Base-by-base conservation (phyloP, 306 rosid species). In the Astragalus membranaceus region DNA sequence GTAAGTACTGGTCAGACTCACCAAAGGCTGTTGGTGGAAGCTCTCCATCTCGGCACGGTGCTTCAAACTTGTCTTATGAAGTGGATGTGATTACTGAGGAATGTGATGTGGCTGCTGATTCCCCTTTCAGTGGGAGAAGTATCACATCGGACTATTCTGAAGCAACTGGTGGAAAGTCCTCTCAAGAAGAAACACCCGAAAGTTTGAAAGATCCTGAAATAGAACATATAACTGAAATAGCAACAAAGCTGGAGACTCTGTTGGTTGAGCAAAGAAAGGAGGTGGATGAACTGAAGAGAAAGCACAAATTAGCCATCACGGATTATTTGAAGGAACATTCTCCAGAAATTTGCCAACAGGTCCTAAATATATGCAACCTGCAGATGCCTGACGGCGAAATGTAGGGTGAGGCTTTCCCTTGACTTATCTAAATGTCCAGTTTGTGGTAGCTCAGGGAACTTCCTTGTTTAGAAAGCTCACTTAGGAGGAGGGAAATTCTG, bases 1-100 rank as follows among this genome's bases (percentile, higher is more conserved):
- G 97, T 39, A 91, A 78, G 81, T 95, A 86, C 63, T 95, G 99
- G 99, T 85, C 83, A 8, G 91, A 91, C 76, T 89, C 99, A 12
- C 99, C 97, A 33, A 95, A 69, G 82, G 86, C 74, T 64, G 30
- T 57, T 26, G 79, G 83, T 64, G 90, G 81, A 69, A 68, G 46
- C 82, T 88, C 96, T 80, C 96, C 89, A 26, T 52, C 36, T 54
- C 78, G 33, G 77, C 67, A 2, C 39, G 65, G 79, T 37, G 46
- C 79, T 85, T 86, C 97, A 48, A 42, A 79, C 79, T 75, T 83
- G 74, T 73, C 81, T 67, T 13, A 23, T 68, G 73, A 50, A 37
- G 72, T 0, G 10, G 85, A 78, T 70, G 51, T 6, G 6, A 71
- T 29, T 42, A 49, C 75, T 17, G 26, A 62, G 1, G 78, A 66